Evolutionary conservation across 495 filamentous ascomycete species (phyloP).

Genomic region (Podospora tetraspora): DNA sequence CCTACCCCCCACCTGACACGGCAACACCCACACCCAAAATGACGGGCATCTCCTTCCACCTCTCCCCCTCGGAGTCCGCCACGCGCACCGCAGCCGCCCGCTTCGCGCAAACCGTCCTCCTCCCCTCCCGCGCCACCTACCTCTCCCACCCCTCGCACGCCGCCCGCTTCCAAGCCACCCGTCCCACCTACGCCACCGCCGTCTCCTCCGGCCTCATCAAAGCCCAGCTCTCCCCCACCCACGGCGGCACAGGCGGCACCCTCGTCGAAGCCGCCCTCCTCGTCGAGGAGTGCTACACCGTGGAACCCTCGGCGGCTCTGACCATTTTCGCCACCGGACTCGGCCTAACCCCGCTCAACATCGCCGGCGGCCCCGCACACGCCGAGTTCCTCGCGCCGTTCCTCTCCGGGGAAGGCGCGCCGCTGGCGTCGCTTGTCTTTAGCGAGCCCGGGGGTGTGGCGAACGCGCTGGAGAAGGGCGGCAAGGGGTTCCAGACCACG

Average conservation of each 20-base stretch:
- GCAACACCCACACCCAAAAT: slow-evolving; percentile 12
- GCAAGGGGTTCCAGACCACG: slow-evolving; percentile 43
- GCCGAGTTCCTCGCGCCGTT: slow-evolving; percentile 47
- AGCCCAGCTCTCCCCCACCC: slow-evolving; percentile 38
- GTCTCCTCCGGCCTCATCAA: slow-evolving; percentile 43
- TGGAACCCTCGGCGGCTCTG: slow-evolving; percentile 43
- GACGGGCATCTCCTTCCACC: slow-evolving; percentile 39
- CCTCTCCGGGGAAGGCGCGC: slow-evolving; percentile 39
- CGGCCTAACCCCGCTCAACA: slow-evolving; percentile 45
- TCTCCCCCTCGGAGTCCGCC: slow-evolving; percentile 30
- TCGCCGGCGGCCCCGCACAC: slow-evolving; percentile 38
- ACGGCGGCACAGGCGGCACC: slow-evolving; percentile 40
- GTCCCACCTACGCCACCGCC: slow-evolving; percentile 41
- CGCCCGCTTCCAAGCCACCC: slow-evolving; percentile 43
- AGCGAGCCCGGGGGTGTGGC: slow-evolving; percentile 48
- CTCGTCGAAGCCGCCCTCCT: slow-evolving; percentile 47
- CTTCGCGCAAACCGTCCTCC: slow-evolving; percentile 36
- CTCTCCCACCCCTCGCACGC: slow-evolving; percentile 24
- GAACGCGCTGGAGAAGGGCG: slow-evolving; percentile 49
- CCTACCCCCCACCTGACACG: no score
- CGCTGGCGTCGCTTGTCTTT: slow-evolving; percentile 47
- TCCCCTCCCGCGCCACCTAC: slow-evolving; percentile 34
- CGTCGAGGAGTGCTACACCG: slow-evolving; percentile 48
- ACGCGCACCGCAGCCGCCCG: slow-evolving; percentile 30
- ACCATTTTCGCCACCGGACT: slow-evolving; percentile 50